phyloP scores from a whole-genome alignment of 2,329 filamentous ascomycete species.

The Aspergillus carbonarius region DNA sequence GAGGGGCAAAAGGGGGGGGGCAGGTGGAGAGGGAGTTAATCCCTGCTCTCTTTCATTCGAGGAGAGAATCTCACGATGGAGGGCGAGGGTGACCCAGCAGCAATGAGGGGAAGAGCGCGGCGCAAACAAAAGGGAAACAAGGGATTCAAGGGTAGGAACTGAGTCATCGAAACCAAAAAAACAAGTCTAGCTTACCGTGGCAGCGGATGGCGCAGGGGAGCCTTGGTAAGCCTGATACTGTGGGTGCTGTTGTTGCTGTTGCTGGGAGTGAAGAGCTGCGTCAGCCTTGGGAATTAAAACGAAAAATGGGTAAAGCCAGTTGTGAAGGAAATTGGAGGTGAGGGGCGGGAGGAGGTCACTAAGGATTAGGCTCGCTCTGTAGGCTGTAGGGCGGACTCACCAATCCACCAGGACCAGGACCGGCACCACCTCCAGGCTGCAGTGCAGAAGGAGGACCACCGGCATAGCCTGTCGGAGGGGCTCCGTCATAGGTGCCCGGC shows the following conservation, averaged over 20 bases:
- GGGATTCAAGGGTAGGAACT: not conserved
- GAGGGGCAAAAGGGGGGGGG: conserved; percentile 4
- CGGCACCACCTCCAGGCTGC: conserved; percentile 31
- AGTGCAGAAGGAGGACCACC: conserved; percentile 38
- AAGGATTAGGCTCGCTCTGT: not conserved
- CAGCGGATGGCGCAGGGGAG: conserved; percentile 29
- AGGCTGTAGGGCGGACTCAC: conserved; percentile 46
- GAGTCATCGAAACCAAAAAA: conserved; percentile 10
- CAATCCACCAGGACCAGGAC: too few relatives aligned
- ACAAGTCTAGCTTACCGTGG: conserved; percentile 36
- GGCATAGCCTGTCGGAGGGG: conserved; percentile 39
- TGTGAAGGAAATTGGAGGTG: conserved; percentile 1
- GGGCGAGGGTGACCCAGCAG: not conserved
- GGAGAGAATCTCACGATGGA: conserved; percentile 13
- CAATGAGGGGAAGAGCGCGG: conserved; percentile 11
- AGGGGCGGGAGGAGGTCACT: conserved; percentile 9
- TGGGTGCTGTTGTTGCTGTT: conserved; percentile 33
- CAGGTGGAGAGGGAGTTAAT: conserved; percentile 3
- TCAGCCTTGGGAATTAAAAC: not conserved
- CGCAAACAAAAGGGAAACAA: conserved; percentile 5
- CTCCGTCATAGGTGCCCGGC: conserved; percentile 33
- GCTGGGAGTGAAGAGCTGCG: conserved; percentile 3
- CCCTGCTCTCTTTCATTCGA: conserved; percentile 9
- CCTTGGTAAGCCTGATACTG: conserved; percentile 59
- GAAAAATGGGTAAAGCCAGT: not conserved